Percentiles rank a stretch among this genome's conserved stretches.
phyloP scores from a whole-genome alignment of 176 grass and related monocot genomes.

The Phoenix roebelenii region DNA sequence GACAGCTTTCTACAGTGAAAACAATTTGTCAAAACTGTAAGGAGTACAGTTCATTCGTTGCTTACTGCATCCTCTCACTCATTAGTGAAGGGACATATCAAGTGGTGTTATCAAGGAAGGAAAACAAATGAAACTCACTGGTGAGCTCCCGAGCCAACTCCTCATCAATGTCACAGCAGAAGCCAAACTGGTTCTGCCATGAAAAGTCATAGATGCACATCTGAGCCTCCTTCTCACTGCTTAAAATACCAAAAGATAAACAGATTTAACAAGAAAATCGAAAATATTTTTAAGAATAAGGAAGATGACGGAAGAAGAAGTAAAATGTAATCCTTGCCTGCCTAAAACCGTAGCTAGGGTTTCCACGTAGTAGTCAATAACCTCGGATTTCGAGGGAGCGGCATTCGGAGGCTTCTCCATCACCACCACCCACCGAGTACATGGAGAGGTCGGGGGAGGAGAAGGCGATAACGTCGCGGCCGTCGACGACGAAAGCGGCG shows the following conservation, averaged over 20 bases:
- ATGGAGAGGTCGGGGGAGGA: neutral
- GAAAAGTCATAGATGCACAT: neutral
- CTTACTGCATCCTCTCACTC: neutral
- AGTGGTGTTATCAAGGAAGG: neutral
- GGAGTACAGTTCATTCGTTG: too few species aligned
- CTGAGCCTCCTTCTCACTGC: neutral
- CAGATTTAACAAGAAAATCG: neutral
- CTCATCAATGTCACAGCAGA: neutral
- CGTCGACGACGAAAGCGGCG: conserved; percentile 3
- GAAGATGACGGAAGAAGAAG: neutral
- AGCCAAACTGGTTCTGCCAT: neutral
- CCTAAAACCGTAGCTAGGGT: neutral
- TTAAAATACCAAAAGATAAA: neutral
- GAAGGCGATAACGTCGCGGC: neutral
- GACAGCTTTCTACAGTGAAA: too few species aligned
- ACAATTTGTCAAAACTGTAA: too few species aligned
- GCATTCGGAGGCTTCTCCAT: neutral
- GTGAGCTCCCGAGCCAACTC: neutral
- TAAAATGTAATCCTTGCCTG: neutral
- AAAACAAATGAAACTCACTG: neutral
- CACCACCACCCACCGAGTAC: neutral
- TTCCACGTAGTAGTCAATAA: neutral
- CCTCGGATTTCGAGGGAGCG: neutral
- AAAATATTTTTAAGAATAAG: neutral
- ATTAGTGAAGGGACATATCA: neutral